These are phyloP conservation scores for Diaporthe sp. DNA, from an alignment of 2,329 filamentous ascomycete genomes.

Conservation along the genomic window DNA sequence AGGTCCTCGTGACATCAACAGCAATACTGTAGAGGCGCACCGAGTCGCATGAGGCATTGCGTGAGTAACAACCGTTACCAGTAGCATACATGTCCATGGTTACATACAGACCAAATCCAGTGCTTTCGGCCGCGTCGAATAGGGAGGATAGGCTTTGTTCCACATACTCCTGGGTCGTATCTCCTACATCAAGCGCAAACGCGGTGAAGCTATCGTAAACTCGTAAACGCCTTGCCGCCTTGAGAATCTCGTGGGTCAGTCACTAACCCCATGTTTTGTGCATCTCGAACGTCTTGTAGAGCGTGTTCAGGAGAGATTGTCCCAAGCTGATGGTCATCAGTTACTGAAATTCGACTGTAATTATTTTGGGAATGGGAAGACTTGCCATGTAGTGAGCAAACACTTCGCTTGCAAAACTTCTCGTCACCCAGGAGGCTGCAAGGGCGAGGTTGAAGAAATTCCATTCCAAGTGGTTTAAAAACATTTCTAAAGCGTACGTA, in stretches of 20 bases:
- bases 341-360: not conserved
- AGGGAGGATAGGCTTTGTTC: not conserved
- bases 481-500: not conserved
- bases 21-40: not conserved
- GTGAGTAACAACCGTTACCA: not conserved
- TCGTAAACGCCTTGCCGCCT: not conserved
- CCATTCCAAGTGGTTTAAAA: not conserved
- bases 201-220: not conserved
- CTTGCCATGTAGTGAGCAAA: not conserved
- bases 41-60: not conserved
- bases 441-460: not conserved
- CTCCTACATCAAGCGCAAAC: not conserved
- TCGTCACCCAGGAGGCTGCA: not conserved
- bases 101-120: not conserved
- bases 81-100: not conserved
- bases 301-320: not conserved
- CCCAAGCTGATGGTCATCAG: not conserved
- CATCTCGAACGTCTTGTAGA: not conserved
- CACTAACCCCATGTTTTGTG: not conserved
- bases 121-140: not conserved
- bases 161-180: not conserved
- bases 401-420: not conserved
- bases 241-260: not conserved
- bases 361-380: not conserved
- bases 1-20: not conserved